phyloP scores from a whole-genome alignment of 176 grass and related monocot genomes.

The Ananas comosus region DNA sequence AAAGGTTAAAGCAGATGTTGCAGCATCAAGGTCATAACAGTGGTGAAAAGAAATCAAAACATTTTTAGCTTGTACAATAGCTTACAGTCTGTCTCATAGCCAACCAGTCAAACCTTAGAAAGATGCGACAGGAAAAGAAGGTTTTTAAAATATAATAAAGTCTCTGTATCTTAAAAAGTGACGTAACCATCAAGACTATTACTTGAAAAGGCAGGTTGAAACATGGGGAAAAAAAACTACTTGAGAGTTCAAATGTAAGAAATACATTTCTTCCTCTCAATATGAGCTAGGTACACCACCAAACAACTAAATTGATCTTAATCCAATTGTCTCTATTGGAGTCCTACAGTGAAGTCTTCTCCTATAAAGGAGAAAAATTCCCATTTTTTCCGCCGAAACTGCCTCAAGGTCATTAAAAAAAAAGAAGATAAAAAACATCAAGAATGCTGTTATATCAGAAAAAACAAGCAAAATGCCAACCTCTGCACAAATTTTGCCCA shows the following conservation, averaged over 20 bases:
- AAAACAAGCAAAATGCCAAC: conserved; percentile 14
- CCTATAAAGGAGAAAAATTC: not conserved
- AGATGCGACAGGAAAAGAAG: not conserved
- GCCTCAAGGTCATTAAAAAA: not conserved
- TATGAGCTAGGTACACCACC: too few species aligned
- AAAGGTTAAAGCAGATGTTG: not conserved
- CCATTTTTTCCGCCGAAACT: not conserved
- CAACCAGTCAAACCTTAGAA: too few species aligned
- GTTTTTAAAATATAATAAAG: too few species aligned
- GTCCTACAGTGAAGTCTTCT: not conserved
- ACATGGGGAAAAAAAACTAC: too few species aligned
- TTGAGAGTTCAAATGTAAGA: too few species aligned
- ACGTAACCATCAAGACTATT: too few species aligned
- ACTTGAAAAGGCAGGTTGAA: too few species aligned
- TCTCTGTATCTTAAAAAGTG: too few species aligned
- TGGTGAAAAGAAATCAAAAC: not conserved
- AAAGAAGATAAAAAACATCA: conserved; percentile 17
- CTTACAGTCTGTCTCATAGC: too few species aligned
- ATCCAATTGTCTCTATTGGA: too few species aligned
- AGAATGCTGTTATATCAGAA: not conserved
- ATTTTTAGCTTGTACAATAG: not conserved
- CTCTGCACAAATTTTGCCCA: conserved; percentile 96
- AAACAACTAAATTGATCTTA: too few species aligned
- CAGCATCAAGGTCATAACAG: not conserved
- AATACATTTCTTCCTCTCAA: too few species aligned